Base-by-base conservation (phyloP, 495 filamentous ascomycete species). In the Daldinia loculata region DNA sequence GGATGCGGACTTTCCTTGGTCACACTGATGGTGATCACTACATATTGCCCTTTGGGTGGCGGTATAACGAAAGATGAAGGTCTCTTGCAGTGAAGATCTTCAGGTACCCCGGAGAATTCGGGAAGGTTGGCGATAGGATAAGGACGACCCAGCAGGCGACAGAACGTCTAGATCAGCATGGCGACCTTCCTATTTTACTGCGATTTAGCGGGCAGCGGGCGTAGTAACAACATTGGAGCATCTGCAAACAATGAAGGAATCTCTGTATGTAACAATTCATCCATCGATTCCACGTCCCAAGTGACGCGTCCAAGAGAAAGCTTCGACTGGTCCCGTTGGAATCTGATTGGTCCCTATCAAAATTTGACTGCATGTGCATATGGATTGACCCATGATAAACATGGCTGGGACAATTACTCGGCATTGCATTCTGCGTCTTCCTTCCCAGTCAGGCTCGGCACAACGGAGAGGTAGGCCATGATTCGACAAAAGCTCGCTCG, bases 31-130 rank as follows among this genome's bases (percentile, higher is more conserved):
- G 62, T 53, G 67, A 74, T 74, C 71, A 58, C 62, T 63, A 56
- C n/a, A 56, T 63, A 51, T 63, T 70, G 27, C 66, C 61, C 62
- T 43, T 22, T 14, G 56, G 52, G 51, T 43, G 22, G 43, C 50
- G 66, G 34, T 39, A 67, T 68, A 57, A 43, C 45, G 61, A 63
- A 50, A 48, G 34, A 57, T 22, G 59, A 74, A 64, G 63, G 70
- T 56, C 62, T 72, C 74, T 69, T 70, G 70, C 74, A 76, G 62
- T 56, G 64, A 74, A 70, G 75, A 77, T 77, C 73, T 72, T 72
- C 74, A 77, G 74, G 75, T 50, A 76, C 69, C 61, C 65, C 70
- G 70, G 70, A 69, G 61, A 73, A 69, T 73, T 69, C 70, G 70
- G 70, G 70, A 73, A 64, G 66, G 70, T 69, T 73, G 68, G 63